These are phyloP conservation scores for Penicillium sclerotiorum DNA, from an alignment of 2,329 filamentous ascomycete genomes.

Conservation along the genomic window DNA sequence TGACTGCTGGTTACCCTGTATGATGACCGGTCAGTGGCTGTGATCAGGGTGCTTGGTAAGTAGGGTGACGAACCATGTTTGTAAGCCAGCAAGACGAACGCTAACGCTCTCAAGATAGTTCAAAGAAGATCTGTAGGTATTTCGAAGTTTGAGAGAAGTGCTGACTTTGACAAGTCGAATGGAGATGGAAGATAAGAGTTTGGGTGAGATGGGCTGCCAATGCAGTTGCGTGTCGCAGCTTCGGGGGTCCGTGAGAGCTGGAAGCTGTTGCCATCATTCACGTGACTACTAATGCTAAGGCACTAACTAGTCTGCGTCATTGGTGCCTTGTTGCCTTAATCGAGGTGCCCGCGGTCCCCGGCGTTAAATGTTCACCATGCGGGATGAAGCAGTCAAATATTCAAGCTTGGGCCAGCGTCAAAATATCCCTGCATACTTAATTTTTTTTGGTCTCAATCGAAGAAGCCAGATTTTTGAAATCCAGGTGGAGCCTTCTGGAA, in stretches of 20 bases:
- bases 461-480: neutral
- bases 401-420: neutral
- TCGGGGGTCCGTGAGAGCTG: constrained; percentile 24
- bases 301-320: constrained; percentile 17
- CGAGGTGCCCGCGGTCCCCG: neutral
- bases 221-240: constrained; percentile 21
- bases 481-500: neutral
- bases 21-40: constrained; percentile 24
- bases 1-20: constrained; percentile 65
- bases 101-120: constrained; percentile 17
- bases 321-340: constrained; percentile 16
- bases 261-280: constrained; percentile 27
- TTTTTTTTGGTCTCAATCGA: neutral
- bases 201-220: constrained; percentile 17
- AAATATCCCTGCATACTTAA: neutral
- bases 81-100: constrained; percentile 24
- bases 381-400: constrained; percentile 6
- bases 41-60: constrained; percentile 10
- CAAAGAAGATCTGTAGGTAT: neutral
- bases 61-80: constrained; percentile 38
- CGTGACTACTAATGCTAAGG: constrained; percentile 20
- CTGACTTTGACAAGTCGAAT: constrained; percentile 2
- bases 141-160: neutral
- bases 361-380: constrained; percentile 1
- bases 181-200: constrained; percentile 4